Base-by-base conservation (phyloP, 2,329 filamentous ascomycete species). In the Neopestalotiopsis clavispora region DNA sequence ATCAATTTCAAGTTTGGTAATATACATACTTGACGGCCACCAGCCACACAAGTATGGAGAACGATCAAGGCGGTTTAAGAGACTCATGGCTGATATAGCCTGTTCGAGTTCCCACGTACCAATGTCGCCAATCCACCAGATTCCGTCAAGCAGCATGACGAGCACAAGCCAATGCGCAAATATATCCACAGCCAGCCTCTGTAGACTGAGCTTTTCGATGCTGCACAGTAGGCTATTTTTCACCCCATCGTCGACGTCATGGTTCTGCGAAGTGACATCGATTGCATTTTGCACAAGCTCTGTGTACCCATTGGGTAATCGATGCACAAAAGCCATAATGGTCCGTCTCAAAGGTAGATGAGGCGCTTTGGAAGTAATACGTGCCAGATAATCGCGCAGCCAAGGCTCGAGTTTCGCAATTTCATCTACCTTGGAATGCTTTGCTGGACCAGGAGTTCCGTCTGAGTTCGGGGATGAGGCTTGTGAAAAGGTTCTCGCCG, bases 21-120 rank as follows among this genome's bases (percentile, higher is more conserved):
- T 62, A 38, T 62, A 65, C 62, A 65, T 65, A 20, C 40, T 65
- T 9, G 45, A 20, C 17, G 62, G 62, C 62, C 62, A 65, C 62
- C 62, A 65, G 62, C 40, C 10, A 28, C n/a, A 34, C 14, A 13
- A 14, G 7, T 4, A n/a, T 13, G 49, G 17, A 17, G 23, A 49
- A 28, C 62, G 20, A 65, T 45, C 20, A 1, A 65, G 14, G n/a
- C 13, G 38, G 23, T 20, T 30, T 9, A 34, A 9, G 12, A 12
- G 5, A 4, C 38, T 30, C 62, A 34, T 49, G 2, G 40, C 40
- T 17, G 40, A 65, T 23, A 65, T 56, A 4, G 30, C 45, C 9
- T 40, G 62, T 6, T 56, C 7, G 40, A 65, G 62, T 17, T 65
- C 62, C 62, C 62, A 65, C 2, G 62, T n/a, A 4, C 62, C 62